Evolutionary conservation across 495 filamentous ascomycete species (phyloP).

Genomic region (Podospora appendiculata): DNA sequence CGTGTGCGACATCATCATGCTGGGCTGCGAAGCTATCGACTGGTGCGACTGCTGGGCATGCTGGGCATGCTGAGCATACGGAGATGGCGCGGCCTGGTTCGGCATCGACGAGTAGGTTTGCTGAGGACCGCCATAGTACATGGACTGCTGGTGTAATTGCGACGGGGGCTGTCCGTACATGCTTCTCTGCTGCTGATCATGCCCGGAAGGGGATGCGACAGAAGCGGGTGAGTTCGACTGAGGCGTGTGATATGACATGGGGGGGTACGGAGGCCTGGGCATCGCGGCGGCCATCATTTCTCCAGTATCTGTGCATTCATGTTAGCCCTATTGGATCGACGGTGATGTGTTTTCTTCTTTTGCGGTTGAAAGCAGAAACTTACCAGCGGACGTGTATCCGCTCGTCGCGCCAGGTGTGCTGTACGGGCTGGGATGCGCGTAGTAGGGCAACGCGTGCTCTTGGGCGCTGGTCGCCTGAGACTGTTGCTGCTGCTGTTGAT

Average conservation of each 20-base stretch:
- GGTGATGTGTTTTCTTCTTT: neutral
- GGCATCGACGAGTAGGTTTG: constrained; percentile 64
- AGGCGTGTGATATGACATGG: constrained; percentile 86
- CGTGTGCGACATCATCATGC: constrained; percentile 53
- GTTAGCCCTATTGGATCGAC: constrained; percentile 18
- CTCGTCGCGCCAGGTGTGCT: constrained; percentile 60
- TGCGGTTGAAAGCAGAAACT: constrained; percentile 27
- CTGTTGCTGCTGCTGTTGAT: constrained; percentile 1
- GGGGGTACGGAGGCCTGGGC: constrained; percentile 74
- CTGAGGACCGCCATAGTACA: constrained; percentile 54
- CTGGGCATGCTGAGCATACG: constrained; percentile 51
- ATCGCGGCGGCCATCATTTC: constrained; percentile 95
- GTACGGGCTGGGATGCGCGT: constrained; percentile 66
- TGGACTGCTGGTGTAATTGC: constrained; percentile 66
- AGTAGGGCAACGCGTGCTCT: constrained; percentile 57
- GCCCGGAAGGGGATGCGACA: constrained; percentile 79
- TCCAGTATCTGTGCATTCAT: constrained; percentile 53
- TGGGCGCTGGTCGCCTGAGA: constrained; percentile 41
- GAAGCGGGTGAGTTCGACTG: constrained; percentile 96
- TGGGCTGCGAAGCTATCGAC: constrained; percentile 43
- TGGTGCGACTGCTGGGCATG: constrained; percentile 68
- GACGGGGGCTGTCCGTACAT: constrained; percentile 77
- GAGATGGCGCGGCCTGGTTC: constrained; percentile 55
- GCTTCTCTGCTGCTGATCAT: constrained; percentile 83
- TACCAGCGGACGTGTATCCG: constrained; percentile 75